Percentiles rank a stretch among this genome's conserved stretches.
Evolutionary conservation across 2,329 filamentous ascomycete species (phyloP).

Genomic region (Aspergillus terreus): DNA sequence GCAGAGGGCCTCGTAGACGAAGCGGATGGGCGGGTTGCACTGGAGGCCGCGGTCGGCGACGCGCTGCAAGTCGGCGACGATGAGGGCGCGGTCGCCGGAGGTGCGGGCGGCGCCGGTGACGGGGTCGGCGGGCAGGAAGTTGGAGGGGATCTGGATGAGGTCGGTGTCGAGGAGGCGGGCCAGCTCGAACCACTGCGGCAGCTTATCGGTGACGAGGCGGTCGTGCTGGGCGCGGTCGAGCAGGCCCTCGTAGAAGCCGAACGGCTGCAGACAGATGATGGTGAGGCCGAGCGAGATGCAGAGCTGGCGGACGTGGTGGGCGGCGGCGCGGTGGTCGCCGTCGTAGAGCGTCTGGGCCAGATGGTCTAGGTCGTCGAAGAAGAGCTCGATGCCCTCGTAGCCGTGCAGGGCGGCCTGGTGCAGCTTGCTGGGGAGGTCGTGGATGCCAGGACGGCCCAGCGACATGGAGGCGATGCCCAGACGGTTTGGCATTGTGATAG

Average conservation of each 20-base stretch:
- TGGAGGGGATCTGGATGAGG: conserved; percentile 70
- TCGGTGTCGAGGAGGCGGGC: conserved; percentile 63
- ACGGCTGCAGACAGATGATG: conserved; percentile 64
- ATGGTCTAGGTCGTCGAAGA: conserved; percentile 33
- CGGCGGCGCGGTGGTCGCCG: conserved; percentile 22
- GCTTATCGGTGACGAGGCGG: conserved; percentile 55
- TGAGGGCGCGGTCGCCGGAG: conserved; percentile 52
- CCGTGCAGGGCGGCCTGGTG: conserved; percentile 55
- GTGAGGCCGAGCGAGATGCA: conserved; percentile 27
- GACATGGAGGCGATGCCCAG: conserved; percentile 74
- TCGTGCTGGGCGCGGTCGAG: conserved; percentile 58
- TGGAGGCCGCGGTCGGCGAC: conserved; percentile 64
- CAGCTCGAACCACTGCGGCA: conserved; percentile 67
- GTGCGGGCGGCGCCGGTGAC: conserved; percentile 37
- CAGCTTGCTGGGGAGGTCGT: conserved; percentile 64
- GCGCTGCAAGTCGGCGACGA: conserved; percentile 60
- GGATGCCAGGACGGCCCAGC: conserved; percentile 68
- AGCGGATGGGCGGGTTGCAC: conserved; percentile 57
- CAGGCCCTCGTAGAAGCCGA: conserved; percentile 73
- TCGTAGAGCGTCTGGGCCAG: conserved; percentile 23
- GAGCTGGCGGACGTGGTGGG: conserved; percentile 49
- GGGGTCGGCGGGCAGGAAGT: conserved; percentile 51
- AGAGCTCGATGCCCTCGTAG: conserved; percentile 36
- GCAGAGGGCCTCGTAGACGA: conserved; percentile 70
- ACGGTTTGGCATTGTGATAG: conserved; percentile 22